Conservation (phyloP, 75 land plant genomes). For the Cunninghamia lanceolata region DNA sequence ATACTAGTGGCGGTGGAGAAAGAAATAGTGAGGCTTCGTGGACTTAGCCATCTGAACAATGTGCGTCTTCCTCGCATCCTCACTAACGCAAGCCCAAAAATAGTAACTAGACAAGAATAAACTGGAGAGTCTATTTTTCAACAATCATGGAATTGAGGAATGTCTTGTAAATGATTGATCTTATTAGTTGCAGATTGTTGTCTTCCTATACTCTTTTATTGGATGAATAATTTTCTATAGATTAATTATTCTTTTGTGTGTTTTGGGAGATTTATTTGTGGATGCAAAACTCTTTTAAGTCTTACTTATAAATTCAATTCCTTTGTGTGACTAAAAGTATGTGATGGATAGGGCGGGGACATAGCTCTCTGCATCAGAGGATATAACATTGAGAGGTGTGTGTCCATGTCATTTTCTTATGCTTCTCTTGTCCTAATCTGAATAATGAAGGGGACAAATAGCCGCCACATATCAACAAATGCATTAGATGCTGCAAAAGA, state of each 20-base stretch:
- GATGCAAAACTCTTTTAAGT: too few relatives aligned
- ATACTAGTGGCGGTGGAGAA: too few relatives aligned
- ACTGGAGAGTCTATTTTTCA: background rate
- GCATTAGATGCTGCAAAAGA: constrained; percentile 83
- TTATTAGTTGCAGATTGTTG: background rate
- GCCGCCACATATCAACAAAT: constrained; percentile 64
- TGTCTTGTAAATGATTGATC: background rate
- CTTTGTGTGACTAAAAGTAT: too few relatives aligned
- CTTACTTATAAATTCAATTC: too few relatives aligned
- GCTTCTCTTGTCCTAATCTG: background rate
- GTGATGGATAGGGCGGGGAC: too few relatives aligned
- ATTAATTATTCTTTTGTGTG: background rate
- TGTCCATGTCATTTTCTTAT: background rate
- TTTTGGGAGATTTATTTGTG: background rate
- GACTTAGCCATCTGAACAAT: too few relatives aligned
- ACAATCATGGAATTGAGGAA: background rate
- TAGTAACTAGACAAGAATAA: too few relatives aligned
- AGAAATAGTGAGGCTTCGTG: too few relatives aligned
- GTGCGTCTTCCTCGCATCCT: too few relatives aligned
- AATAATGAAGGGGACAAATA: constrained; percentile 68
- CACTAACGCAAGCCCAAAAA: too few relatives aligned
- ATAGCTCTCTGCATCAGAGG: background rate
- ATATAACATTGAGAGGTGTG: background rate
- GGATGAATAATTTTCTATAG: background rate
- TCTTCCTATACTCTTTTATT: background rate